These are phyloP conservation scores for Corymbia citriodora DNA, from an alignment of 441 rosid species.

Conservation along the genomic window DNA sequence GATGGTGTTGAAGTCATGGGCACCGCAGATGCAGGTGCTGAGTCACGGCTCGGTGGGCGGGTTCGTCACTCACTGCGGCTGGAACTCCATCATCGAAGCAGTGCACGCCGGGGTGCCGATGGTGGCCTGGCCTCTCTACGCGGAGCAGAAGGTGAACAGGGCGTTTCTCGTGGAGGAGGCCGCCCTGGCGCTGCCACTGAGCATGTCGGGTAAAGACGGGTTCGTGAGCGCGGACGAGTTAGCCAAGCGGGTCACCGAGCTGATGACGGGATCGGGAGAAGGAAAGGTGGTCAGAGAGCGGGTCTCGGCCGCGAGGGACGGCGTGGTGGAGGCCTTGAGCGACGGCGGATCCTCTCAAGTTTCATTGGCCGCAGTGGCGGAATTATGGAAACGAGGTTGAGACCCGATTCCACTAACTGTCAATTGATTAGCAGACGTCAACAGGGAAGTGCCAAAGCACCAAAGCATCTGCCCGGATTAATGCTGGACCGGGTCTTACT, in stretches of 20 bases:
- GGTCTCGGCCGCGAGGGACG: background rate
- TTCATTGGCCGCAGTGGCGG: background rate
- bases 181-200: background rate
- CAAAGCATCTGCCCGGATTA: too few species aligned
- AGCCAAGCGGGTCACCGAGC: background rate
- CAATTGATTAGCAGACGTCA: background rate
- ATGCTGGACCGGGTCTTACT: too few species aligned
- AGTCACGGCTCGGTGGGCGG: conserved; percentile 1
- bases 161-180: background rate
- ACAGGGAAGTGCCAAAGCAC: background rate
- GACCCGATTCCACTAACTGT: background rate
- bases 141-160: conserved; percentile 2
- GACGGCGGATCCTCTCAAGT: background rate
- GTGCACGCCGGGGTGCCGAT: background rate
- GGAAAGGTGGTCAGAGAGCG: conserved; percentile 4
- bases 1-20: background rate
- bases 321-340: background rate
- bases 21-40: background rate
- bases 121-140: conserved; percentile 2
- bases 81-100: conserved; percentile 6
- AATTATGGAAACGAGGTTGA: background rate
- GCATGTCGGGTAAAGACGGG: background rate
- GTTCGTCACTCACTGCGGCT: conserved; percentile 12
- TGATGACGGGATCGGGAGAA: background rate
- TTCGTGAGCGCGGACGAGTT: background rate